These are phyloP conservation scores for Nemania sp. DNA, from an alignment of 2,329 filamentous ascomycete genomes.

Conservation along the genomic window DNA sequence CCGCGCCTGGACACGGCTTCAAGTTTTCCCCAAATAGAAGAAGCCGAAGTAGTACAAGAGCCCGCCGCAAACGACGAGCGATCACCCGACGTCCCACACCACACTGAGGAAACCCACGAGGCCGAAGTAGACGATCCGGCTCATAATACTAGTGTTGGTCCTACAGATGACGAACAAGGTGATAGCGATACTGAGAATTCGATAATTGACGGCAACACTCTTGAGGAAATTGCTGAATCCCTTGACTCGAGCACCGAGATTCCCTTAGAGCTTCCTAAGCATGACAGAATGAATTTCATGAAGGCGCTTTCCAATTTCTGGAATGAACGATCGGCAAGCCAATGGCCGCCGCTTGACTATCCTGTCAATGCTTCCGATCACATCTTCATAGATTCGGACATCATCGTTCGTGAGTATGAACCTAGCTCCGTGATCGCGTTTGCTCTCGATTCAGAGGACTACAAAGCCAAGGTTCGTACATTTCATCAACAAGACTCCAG, in stretches of 20 bases:
- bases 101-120: constrained; percentile 42
- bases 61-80: constrained; percentile 12
- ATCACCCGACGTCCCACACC: constrained; percentile 35
- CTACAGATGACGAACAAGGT: constrained; percentile 69
- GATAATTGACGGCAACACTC: constrained; percentile 68
- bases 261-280: constrained; percentile 78
- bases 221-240: constrained; percentile 64
- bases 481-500: constrained; percentile 37
- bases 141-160: constrained; percentile 58
- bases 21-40: constrained; percentile 16
- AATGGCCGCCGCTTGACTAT: constrained; percentile 91
- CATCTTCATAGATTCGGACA: constrained; percentile 94
- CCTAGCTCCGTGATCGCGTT: constrained; percentile 95
- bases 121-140: constrained; percentile 49
- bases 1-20: constrained; percentile 27
- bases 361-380: constrained; percentile 87
- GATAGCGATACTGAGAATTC: constrained; percentile 74
- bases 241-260: constrained; percentile 64
- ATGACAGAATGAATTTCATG: constrained; percentile 91
- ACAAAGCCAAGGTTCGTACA: constrained; percentile 72
- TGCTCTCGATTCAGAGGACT: constrained; percentile 84
- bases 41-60: constrained; percentile 17
- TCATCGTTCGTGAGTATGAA: constrained; percentile 96
- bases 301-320: constrained; percentile 97
- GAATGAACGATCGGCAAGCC: constrained; percentile 95